Evolutionary conservation across 148 eudicot genomes (phyloP), one percentile per base, ranked within the genome.

Genomic region (Rhododendron mucronatum): DNA sequence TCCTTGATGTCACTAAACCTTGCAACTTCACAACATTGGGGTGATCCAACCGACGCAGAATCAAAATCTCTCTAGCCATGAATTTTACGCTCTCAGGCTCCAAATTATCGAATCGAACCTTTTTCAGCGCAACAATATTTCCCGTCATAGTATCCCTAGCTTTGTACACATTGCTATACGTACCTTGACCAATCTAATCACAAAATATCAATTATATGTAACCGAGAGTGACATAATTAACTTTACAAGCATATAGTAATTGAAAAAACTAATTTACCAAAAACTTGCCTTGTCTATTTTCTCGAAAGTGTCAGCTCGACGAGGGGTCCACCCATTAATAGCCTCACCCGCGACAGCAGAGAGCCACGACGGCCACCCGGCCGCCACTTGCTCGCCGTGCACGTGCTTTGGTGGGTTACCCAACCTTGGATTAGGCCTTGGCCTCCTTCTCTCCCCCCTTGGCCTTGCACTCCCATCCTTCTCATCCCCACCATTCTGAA

Each of bases 151-250:
- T 57, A 83, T 95, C 98, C 89, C 94, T 91, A 83, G 96, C 98
- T 92, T 95, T 95, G 88, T 94, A 95, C 91, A 95, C 98, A 90
- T 93, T 95, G 86, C 97, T 94, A 69, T 95, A 95, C 57, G 98
- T 95, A 26, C 98, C 98, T 93, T 94, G 96, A 48, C 97, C 98
- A 91, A 95, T 94, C 98, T 95, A 85, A 89, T 26, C 79, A 87
- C 71, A 57, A 79, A 81, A 69, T 74, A 30, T n/a, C 67, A n/a
- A 83, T 71, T 74, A 81, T 51, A 89, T 16, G 75, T 57, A 84
- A 80, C 55, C 82, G 80, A 20, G 20, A 78, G 82, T 81, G 59
- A 87, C 18, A 47, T 23, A 69, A 65, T 16, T 76, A 82, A 47
- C 26, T 8, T 78, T 2, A 83, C 2, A 65, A 15, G n/a, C 14